phyloP scores from a whole-genome alignment of 2,329 filamentous ascomycete genomes.

The Didymellaceae sp. region DNA sequence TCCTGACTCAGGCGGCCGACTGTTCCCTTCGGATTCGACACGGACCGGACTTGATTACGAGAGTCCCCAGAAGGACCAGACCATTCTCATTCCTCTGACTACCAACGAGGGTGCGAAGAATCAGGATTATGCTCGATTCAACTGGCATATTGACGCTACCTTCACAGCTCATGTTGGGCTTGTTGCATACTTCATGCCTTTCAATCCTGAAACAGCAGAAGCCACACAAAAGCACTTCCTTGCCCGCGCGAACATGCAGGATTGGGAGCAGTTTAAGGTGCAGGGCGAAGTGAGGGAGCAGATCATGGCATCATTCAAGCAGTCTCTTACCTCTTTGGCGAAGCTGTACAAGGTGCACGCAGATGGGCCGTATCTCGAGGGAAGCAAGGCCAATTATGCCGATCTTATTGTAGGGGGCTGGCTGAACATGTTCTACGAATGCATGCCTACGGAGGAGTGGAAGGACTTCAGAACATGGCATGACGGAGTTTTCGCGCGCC shows the following conservation, averaged over 20 bases:
- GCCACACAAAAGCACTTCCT: conserved; percentile 56
- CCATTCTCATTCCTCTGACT: conserved; percentile 46
- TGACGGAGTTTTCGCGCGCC: conserved; percentile 56
- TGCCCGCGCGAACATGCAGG: conserved; percentile 52
- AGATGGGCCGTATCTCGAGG: conserved; percentile 59
- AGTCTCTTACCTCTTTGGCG: conserved; percentile 52
- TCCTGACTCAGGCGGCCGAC: conserved; percentile 53
- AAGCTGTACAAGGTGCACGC: conserved; percentile 50
- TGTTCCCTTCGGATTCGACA: conserved; percentile 55
- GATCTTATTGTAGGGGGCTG: conserved; percentile 65
- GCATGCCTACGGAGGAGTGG: conserved; percentile 57
- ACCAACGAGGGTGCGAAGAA: conserved; percentile 47
- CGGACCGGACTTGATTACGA: conserved; percentile 50
- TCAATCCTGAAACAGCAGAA: conserved; percentile 59
- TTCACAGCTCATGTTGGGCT: conserved; percentile 59
- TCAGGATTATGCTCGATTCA: conserved; percentile 53
- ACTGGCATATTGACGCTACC: conserved; percentile 60
- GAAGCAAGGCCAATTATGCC: conserved; percentile 56
- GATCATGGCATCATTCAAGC: conserved; percentile 50
- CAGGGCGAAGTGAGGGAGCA: conserved; percentile 50
- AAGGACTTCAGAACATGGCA: conserved; percentile 57
- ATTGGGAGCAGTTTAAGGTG: conserved; percentile 54
- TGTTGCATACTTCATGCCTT: conserved; percentile 52
- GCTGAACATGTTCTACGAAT: conserved; percentile 56
- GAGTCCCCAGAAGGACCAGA: conserved; percentile 35